Evolutionary conservation across 2,329 filamentous ascomycete genomes (phyloP), one percentile per base, ranked within the genome.

Genomic region (Fusarium marasasianum): DNA sequence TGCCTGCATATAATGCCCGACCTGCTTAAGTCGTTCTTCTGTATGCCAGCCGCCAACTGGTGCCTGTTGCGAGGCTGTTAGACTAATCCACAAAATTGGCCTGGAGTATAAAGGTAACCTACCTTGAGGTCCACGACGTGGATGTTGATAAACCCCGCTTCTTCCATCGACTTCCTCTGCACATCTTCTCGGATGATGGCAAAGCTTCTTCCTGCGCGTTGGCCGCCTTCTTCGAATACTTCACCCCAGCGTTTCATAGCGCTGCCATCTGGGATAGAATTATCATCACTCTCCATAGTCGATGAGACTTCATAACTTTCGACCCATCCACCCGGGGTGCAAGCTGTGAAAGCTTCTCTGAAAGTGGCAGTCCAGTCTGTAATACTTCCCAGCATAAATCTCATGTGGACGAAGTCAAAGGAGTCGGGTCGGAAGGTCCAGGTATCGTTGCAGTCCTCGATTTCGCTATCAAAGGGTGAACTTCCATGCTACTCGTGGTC

Each of bases 301-400:
- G 65, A 68, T 1, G 41, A 54, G 1, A 66, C 65, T 5, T 68
- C 65, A 3, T 68, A 68, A 41, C 62, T 68, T 17, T 68, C 65
- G 9, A 68, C 37, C 65, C 65, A 68, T 2, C 62, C 65, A 1
- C 65, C 65, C 1, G 65, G 62, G 1, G 26, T 8, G 8, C 65
- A 68, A 6, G n/a, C 26, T 5, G 35, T 43, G 17, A 54, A 66
- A 6, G 65, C 62, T 29, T 60, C 55, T 13, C 22, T 7, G 8
- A 68, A 66, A 3, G 55, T 54, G 8, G 41, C 48, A 14, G 41
- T 40, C 62, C 66, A 66, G 5, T 66, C 54, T 11, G 62, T 66
- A n/a, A 66, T 69, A 5, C 64, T 64, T n/a, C 64, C 59, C 5
- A 66, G 37, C 50, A 66, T 43, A 15, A 69, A 69, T 6, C 66